These are phyloP conservation scores for Primulina tabacum DNA, from an alignment of 257 asterid species.

Conservation along the genomic window DNA sequence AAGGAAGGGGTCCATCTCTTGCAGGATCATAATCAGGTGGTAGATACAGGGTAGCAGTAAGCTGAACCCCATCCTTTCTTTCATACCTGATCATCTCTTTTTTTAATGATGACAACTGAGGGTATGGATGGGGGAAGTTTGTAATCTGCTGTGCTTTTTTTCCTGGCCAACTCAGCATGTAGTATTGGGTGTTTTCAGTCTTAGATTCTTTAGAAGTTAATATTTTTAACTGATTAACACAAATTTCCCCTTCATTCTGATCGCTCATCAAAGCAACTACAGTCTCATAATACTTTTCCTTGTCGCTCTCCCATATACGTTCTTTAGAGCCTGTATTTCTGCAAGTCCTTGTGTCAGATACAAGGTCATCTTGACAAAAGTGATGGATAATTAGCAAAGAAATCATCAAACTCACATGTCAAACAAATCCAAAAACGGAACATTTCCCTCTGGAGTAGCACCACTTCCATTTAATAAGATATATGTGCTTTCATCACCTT, in stretches of 20 bases:
- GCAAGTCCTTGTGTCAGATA: slow-evolving; percentile 49
- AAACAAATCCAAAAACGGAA: slow-evolving; percentile 87
- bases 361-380: slow-evolving; percentile 29
- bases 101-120: slow-evolving; percentile 80
- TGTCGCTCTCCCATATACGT: slow-evolving; percentile 97
- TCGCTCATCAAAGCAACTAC: slow-evolving; percentile 86
- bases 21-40: slow-evolving; percentile 91
- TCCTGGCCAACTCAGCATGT: slow-evolving; percentile 79
- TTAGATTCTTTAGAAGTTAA: slow-evolving; percentile 91
- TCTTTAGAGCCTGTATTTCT: slow-evolving; percentile 92
- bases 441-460: slow-evolving; percentile 96
- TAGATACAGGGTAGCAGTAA: slow-evolving; percentile 86
- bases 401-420: slow-evolving; percentile 75
- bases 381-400: slow-evolving; percentile 24
- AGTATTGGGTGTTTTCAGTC: slow-evolving; percentile 90
- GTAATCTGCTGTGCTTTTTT: slow-evolving; percentile 81
- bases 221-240: slow-evolving; percentile 52
- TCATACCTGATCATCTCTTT: slow-evolving; percentile 94
- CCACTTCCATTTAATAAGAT: slow-evolving; percentile 81
- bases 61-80: slow-evolving; percentile 97
- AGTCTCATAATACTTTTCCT: slow-evolving; percentile 76
- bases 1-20: slow-evolving; percentile 95
- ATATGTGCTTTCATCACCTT: slow-evolving; percentile 57
- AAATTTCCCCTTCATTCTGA: slow-evolving; percentile 67
- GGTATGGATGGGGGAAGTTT: slow-evolving; percentile 94